Evolutionary conservation across 352 stramenopile genomes (phyloP).

Genomic region (Phytophthora idaei): DNA sequence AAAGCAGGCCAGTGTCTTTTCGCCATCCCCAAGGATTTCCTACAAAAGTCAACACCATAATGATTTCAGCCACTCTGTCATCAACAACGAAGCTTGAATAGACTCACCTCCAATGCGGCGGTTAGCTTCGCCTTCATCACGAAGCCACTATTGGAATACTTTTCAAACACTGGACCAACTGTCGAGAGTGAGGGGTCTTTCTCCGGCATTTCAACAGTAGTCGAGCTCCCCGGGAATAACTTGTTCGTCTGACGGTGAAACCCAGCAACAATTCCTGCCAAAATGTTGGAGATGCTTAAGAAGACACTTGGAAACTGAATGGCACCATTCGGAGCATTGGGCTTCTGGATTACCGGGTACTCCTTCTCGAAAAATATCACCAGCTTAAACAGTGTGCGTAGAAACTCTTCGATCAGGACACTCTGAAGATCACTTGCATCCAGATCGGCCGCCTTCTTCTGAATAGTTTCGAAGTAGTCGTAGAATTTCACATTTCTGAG

Average conservation of each 20-base stretch:
- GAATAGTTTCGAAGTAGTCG: constrained; percentile 76
- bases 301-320: constrained; percentile 42
- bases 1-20: constrained; percentile 37
- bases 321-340: neutral
- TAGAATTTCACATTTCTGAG: constrained; percentile 73
- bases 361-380: constrained; percentile 77
- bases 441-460: constrained; percentile 63
- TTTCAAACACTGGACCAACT: constrained; percentile 34
- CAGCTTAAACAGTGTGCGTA: constrained; percentile 74
- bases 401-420: constrained; percentile 78
- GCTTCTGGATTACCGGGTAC: constrained; percentile 33
- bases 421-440: constrained; percentile 78
- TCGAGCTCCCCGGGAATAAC: constrained; percentile 51
- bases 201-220: constrained; percentile 28
- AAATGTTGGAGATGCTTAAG: constrained; percentile 70
- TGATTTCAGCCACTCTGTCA: neutral
- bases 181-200: constrained; percentile 9
- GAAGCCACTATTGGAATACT: constrained; percentile 31
- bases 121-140: constrained; percentile 31
- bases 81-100: constrained; percentile 1
- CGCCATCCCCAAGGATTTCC: constrained; percentile 19
- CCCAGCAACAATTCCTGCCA: constrained; percentile 61
- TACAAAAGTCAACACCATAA: constrained; percentile 15
- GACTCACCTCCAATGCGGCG: constrained; percentile 44
- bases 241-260: constrained; percentile 51